Conservation (phyloP, 2,329 filamentous ascomycete genomes). For the Amylocarpus encephaloides region DNA sequence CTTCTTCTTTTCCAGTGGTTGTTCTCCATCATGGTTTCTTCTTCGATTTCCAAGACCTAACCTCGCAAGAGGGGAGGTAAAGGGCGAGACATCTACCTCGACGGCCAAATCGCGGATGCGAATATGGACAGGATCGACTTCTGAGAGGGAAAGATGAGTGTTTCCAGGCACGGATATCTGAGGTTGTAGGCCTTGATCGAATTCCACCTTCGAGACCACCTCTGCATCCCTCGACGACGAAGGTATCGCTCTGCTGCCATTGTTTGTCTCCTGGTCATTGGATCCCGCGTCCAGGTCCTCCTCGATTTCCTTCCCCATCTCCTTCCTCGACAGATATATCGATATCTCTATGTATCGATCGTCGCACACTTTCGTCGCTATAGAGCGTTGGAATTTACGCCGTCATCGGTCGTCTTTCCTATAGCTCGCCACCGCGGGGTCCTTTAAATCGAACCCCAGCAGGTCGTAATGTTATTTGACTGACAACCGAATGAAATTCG, state of each 20-base stretch:
- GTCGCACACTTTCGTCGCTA: background rate
- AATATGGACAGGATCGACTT: slow-evolving; percentile 50
- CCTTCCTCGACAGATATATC: background rate
- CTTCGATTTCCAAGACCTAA: slow-evolving; percentile 29
- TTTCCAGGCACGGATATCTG: slow-evolving; percentile 18
- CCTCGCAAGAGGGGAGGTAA: slow-evolving; percentile 39
- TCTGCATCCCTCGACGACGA: slow-evolving; percentile 3
- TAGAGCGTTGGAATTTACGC: background rate
- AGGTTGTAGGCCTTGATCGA: slow-evolving; percentile 2
- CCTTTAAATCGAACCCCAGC: no score
- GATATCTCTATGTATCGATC: no score
- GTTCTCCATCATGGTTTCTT: slow-evolving; percentile 28
- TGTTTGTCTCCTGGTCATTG: background rate
- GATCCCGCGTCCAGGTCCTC: background rate
- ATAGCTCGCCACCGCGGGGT: no score
- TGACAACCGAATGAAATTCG: no score
- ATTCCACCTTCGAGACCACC: background rate
- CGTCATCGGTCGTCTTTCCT: no score
- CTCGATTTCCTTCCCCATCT: background rate
- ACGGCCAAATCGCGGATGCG: slow-evolving; percentile 49
- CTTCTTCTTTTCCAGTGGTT: slow-evolving; percentile 36
- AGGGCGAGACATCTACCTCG: slow-evolving; percentile 52
- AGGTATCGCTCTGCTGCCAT: background rate
- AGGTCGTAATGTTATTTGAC: no score
- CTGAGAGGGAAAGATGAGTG: slow-evolving; percentile 32